These are phyloP conservation scores for Sordaria brevicollis DNA, from an alignment of 495 filamentous ascomycete genomes.

Conservation along the genomic window DNA sequence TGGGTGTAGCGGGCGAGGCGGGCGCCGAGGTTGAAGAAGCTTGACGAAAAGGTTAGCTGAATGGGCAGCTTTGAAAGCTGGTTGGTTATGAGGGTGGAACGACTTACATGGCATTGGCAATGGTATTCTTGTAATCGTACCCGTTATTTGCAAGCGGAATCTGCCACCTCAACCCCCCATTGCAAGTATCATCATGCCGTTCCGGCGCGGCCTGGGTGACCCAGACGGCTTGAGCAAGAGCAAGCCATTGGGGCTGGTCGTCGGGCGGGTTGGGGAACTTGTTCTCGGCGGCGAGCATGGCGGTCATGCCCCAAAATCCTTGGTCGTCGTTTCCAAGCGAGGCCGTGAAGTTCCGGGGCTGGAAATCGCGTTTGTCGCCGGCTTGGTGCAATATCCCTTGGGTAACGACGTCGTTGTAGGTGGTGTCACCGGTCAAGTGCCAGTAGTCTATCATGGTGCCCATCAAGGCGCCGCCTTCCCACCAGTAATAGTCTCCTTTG, in stretches of 20 bases:
- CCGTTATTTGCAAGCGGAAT: conserved; percentile 66
- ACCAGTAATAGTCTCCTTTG: conserved; percentile 49
- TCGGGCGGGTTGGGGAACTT: conserved; percentile 52
- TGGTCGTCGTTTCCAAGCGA: conserved; percentile 76
- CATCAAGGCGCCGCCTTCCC: conserved; percentile 41
- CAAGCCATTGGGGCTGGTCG: conserved; percentile 60
- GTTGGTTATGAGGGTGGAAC: neutral
- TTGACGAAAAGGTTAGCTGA: conserved; percentile 27
- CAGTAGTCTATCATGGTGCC: conserved; percentile 60
- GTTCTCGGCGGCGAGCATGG: conserved; percentile 65
- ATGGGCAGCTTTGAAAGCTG: conserved; percentile 34
- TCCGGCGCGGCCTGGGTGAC: conserved; percentile 55
- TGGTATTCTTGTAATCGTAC: conserved; percentile 76
- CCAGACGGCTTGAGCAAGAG: conserved; percentile 65
- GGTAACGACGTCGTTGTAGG: conserved; percentile 49
- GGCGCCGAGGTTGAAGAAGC: conserved; percentile 74
- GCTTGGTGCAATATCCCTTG: conserved; percentile 55
- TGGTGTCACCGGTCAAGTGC: conserved; percentile 54
- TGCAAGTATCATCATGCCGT: conserved; percentile 50
- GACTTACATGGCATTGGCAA: conserved; percentile 28
- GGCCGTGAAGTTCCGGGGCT: conserved; percentile 60
- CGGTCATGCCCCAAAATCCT: conserved; percentile 73
- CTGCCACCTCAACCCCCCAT: conserved; percentile 71
- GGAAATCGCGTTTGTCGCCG: conserved; percentile 48
- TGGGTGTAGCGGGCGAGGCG: conserved; percentile 66